Base-by-base conservation (phyloP, 31 red algal genomes). In the Asparagopsis taxiformis region DNA sequence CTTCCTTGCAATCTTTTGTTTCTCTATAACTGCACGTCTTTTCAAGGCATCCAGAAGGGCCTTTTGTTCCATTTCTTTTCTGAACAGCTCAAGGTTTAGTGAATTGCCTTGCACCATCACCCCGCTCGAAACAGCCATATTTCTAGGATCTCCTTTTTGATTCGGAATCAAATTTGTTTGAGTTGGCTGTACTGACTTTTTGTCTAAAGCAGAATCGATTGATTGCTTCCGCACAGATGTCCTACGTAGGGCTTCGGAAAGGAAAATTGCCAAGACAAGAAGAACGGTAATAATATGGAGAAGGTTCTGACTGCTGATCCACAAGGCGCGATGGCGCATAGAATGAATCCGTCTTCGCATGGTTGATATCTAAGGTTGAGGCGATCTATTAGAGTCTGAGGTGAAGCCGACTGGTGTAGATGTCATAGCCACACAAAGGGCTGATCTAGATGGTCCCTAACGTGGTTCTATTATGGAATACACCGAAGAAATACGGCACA, bases 11-110 rank as follows among this genome's bases (percentile, higher is more conserved):
- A 37, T 77, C 44, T 28, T 49, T 35, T 55, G 2, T 28, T 65
- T 77, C 31, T 60, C 13, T 23, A 62, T 33, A 50, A 53, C 8
- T 63, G 38, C 61, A 31, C 79, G 16, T 24, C 65, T 83, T 43
- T 58, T 55, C 48, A 83, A 41, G 2, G 79, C 67, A 32, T 72
- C 79, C 61, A 62, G 31, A 7, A 83, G 50, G 5, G 57, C 79
- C 39, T 72, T 83, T 21, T 21, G 57, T 21, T 67, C 61, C 2
- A 61, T 61, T 34, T 59, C 44, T 61, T 61, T 69, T 26, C 55
- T 23, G 35, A 80, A 80, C 29, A 58, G 62, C 21, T 80, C 76
- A 37, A 70, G n/a, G 39, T 55, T 80, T 36, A 41, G 31, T 34
- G 34, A 19, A 39, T 35, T 66, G 13, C 57, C 72, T 5, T 51